phyloP scores from a whole-genome alignment of 192 early-diverging fungal species.

The Backusella tarrabulga region DNA sequence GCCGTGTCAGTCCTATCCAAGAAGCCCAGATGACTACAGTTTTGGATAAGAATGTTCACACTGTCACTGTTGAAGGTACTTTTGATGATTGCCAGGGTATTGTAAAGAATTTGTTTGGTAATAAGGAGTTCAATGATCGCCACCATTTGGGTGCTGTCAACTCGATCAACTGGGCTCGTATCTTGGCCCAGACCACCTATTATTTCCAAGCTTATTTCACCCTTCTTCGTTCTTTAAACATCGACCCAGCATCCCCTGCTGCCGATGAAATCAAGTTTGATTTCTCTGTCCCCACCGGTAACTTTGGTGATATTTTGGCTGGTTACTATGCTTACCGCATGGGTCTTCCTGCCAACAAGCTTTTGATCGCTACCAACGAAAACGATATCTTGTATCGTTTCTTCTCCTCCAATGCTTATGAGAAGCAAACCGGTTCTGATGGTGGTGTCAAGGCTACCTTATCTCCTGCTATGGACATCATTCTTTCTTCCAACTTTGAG shows the following conservation, averaged over 20 bases:
- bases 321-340: conserved; percentile 90
- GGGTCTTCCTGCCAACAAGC: conserved; percentile 83
- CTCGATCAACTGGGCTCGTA: conserved; percentile 99
- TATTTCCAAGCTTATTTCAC: conserved; percentile 93
- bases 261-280: conserved; percentile 48
- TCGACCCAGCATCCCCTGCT: conserved; percentile 40
- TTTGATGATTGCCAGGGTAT: conserved; percentile 99
- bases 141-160: conserved; percentile 93
- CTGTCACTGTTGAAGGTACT: conserved; percentile 88
- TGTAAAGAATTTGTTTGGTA: conserved; percentile 87
- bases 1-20: conserved; percentile 90
- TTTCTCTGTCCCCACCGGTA: conserved; percentile 94
- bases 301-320: conserved; percentile 95
- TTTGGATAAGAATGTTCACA: conserved; percentile 90
- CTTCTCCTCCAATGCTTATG: conserved; percentile 81
- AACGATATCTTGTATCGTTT: conserved; percentile 98
- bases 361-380: conserved; percentile 93
- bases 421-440: conserved; percentile 61
- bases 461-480: conserved; percentile 97
- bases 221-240: conserved; percentile 47
- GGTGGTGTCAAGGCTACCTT: conserved; percentile 69
- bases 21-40: conserved; percentile 99
- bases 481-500: conserved; percentile 97
- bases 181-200: conserved; percentile 93
- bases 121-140: conserved; percentile 67